Evolutionary conservation across 2,329 filamentous ascomycete species (phyloP).

Genomic region (Fusarium guadeloupense): DNA sequence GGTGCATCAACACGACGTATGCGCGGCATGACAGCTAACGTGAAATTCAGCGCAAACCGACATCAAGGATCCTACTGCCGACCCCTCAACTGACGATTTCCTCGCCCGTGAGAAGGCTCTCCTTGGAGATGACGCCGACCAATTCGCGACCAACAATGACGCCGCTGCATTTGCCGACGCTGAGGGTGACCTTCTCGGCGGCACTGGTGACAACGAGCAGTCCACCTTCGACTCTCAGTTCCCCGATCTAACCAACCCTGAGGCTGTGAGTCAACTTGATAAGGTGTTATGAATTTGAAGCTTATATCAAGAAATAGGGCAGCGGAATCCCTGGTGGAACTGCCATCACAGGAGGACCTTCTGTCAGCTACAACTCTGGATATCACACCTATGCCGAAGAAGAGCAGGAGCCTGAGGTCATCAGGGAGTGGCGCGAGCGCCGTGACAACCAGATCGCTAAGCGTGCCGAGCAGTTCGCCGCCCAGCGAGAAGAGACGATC

Average conservation of each 20-base stretch:
- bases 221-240: constrained; percentile 85
- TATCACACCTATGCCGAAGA: constrained; percentile 66
- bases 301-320: constrained; percentile 41
- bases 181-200: constrained; percentile 76
- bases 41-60: constrained; percentile 70
- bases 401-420: constrained; percentile 88
- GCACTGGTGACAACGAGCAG: constrained; percentile 67
- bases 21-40: constrained; percentile 30
- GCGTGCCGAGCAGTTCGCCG: constrained; percentile 82
- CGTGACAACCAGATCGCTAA: constrained; percentile 84
- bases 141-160: constrained; percentile 84
- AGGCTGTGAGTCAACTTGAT: constrained; percentile 45
- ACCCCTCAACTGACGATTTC: constrained; percentile 80
- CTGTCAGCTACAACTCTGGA: constrained; percentile 69
- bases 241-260: constrained; percentile 72
- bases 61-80: constrained; percentile 64
- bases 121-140: constrained; percentile 91
- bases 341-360: constrained; percentile 78
- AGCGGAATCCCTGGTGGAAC: constrained; percentile 44
- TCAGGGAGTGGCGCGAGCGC: constrained; percentile 91
- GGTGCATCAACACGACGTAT: constrained; percentile 41
- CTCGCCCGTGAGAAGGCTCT: constrained; percentile 89
- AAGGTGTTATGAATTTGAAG: not conserved
- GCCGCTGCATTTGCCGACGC: constrained; percentile 70
- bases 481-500: constrained; percentile 85